Percentiles rank a stretch among this genome's conserved stretches.
These are phyloP conservation scores for Fraxinus ornus DNA, from an alignment of 305 asterid genomes.

Conservation along the genomic window DNA sequence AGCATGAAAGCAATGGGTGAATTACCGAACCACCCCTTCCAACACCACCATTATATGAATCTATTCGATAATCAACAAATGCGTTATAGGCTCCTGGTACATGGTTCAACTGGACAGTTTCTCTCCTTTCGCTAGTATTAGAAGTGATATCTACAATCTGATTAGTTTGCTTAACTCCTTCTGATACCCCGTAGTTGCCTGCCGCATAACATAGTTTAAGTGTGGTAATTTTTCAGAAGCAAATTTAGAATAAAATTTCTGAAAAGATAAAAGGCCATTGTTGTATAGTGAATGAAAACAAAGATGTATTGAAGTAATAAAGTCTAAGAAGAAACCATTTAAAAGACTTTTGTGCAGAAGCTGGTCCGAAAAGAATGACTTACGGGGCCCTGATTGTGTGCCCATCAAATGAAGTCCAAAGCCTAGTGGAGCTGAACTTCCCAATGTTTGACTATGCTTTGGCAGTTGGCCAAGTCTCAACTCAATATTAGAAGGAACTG, in stretches of 20 bases:
- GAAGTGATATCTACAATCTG: slow-evolving; percentile 29
- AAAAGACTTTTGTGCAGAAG: slow-evolving; percentile 31
- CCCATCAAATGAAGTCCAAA: slow-evolving; percentile 29
- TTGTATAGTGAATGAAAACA: background rate
- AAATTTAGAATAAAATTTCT: slow-evolving; percentile 11
- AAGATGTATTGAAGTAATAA: background rate
- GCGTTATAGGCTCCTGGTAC: slow-evolving; percentile 35
- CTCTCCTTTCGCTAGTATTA: slow-evolving; percentile 33
- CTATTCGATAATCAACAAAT: slow-evolving; percentile 22
- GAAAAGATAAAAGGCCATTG: slow-evolving; percentile 23
- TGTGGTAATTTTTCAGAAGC: slow-evolving; percentile 19
- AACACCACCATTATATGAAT: slow-evolving; percentile 25
- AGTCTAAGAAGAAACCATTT: slow-evolving; percentile 10
- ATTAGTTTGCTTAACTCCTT: slow-evolving; percentile 29
- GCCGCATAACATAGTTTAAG: slow-evolving; percentile 31
- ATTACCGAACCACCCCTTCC: slow-evolving; percentile 21
- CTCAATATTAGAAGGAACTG: slow-evolving; percentile 48
- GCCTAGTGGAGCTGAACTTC: slow-evolving; percentile 30
- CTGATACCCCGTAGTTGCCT: slow-evolving; percentile 30
- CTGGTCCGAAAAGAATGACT: slow-evolving; percentile 37
- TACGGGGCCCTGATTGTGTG: slow-evolving; percentile 27
- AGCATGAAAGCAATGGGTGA: slow-evolving; percentile 31
- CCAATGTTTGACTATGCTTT: slow-evolving; percentile 34
- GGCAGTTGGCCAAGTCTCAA: slow-evolving; percentile 62
- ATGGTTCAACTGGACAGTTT: slow-evolving; percentile 28